Conservation (phyloP, 495 filamentous ascomycete species). For the Xylaria telfairii region DNA sequence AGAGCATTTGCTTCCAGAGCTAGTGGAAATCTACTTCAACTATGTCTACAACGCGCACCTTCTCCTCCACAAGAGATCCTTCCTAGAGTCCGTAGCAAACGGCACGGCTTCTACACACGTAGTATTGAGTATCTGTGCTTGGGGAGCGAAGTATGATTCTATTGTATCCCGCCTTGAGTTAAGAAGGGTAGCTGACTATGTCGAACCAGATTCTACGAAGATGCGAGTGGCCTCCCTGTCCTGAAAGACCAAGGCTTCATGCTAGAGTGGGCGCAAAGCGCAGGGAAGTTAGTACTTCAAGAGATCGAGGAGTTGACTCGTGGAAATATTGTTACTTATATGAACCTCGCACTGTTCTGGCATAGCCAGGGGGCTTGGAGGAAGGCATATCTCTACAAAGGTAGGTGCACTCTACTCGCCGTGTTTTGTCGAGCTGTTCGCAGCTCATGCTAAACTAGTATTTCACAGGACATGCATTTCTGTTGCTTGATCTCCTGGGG, state of each 20-base stretch:
- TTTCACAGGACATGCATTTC: conserved; percentile 7
- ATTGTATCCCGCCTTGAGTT: not conserved
- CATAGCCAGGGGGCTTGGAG: conserved; percentile 6
- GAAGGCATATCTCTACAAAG: conserved; percentile 6
- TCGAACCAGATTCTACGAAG: conserved; percentile 5
- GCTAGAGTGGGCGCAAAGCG: conserved; percentile 10
- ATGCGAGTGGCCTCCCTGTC: not conserved
- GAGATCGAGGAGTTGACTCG: not conserved
- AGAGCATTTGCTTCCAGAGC: not conserved
- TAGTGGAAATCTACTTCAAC: conserved; percentile 17
- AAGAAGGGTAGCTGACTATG: not conserved
- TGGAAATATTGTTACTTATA: not conserved
- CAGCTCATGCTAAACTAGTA: not conserved
- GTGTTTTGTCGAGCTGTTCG: not conserved
- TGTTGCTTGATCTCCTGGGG: conserved; percentile 13
- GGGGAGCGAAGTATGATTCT: conserved; percentile 7
- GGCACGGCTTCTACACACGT: conserved; percentile 11
- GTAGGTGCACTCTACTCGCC: not conserved
- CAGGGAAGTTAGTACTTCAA: conserved; percentile 8
- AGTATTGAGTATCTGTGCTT: conserved; percentile 13
- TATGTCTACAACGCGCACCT: conserved; percentile 15
- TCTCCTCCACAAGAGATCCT: conserved; percentile 16
- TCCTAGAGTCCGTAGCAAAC: not conserved
- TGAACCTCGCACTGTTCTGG: not conserved
- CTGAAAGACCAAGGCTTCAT: conserved; percentile 14